Evolutionary conservation across 2,329 filamentous ascomycete species (phyloP), one percentile per base, ranked within the genome.

Genomic region (Rhynchosporium agropyri): DNA sequence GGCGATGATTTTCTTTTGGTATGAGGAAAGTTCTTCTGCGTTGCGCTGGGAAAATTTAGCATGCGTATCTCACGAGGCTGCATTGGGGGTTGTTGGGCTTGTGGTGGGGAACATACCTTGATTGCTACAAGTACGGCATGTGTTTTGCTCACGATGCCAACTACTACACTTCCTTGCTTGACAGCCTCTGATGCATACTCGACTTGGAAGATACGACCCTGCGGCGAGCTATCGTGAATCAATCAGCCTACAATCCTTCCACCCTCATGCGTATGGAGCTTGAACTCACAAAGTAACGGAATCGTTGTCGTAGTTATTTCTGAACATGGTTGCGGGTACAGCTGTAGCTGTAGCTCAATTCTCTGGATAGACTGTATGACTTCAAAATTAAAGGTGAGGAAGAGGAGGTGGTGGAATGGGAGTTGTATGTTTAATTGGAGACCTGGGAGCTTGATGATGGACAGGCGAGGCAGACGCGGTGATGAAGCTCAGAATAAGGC

Each of bases 221-320:
- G 95, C 68, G 95, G 95, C 73, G 95, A 99, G 87, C 93, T 97
- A 62, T 55, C 66, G 66, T 63, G 64, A 63, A 55, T 59, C 26
- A 50, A 63, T 58, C 40, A 40, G 74, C 74, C 26, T 33, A 38
- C 57, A 49, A 57, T 26, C 36, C n/a, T 33, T 31, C 20, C 45
- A 38, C 28, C 28, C 56, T n/a, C 43, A 13, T 58, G 26, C 54
- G 31, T 46, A 58, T 54, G 20, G 46, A 58, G 55, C 50, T 58
- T 15, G 45, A 75, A 80, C 89, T 80, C 84, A 97, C 92, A 98
- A 99, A 81, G 95, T 99, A 81, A 98, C 93, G 68, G 94, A 96
- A 80, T 99, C 95, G 87, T 99, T 99, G 83, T 99, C 95, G 85
- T 99, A 99, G 81, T 98, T 98, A 85, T 99, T 99, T 81, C 95